phyloP scores from a whole-genome alignment of 2,329 filamentous ascomycete species.

The Fusarium sp. region DNA sequence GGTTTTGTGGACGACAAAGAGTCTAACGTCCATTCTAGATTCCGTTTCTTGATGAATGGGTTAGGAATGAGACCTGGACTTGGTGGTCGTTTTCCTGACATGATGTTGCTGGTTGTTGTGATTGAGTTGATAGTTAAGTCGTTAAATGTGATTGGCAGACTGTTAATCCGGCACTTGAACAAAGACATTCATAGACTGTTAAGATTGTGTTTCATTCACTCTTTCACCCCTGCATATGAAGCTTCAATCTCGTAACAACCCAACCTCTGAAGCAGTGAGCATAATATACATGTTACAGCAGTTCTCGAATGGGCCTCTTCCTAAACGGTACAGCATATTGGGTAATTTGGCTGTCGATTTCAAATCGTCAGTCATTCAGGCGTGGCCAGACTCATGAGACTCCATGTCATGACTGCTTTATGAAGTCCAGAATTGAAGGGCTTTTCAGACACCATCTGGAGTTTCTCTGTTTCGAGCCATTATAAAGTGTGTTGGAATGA shows the following conservation, averaged over 20 bases:
- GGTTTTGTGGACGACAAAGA: conserved; percentile 5
- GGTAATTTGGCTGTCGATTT: not conserved
- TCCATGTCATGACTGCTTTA: not conserved
- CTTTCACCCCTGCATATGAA: not conserved
- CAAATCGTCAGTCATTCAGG: not conserved
- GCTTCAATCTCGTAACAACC: not conserved
- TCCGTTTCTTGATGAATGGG: conserved; percentile 61
- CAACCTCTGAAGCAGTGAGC: not conserved
- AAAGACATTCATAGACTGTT: not conserved
- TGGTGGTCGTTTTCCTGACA: conserved; percentile 47
- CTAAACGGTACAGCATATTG: not conserved
- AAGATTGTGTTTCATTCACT: not conserved
- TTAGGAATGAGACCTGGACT: conserved; percentile 56
- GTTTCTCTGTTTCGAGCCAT: not conserved
- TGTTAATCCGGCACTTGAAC: not conserved
- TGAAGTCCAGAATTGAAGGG: not conserved
- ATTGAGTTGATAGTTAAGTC: conserved; percentile 3
- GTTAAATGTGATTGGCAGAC: not conserved
- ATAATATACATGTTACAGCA: not conserved
- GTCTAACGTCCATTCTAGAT: conserved; percentile 58
- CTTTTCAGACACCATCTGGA: too few species aligned
- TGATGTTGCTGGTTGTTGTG: conserved; percentile 15
- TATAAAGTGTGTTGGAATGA: conserved; percentile 14
- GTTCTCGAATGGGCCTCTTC: not conserved
- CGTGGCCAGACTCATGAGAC: not conserved